These are phyloP conservation scores for Ophiosphaerella korrae DNA, from an alignment of 2,329 filamentous ascomycete genomes.

Conservation along the genomic window DNA sequence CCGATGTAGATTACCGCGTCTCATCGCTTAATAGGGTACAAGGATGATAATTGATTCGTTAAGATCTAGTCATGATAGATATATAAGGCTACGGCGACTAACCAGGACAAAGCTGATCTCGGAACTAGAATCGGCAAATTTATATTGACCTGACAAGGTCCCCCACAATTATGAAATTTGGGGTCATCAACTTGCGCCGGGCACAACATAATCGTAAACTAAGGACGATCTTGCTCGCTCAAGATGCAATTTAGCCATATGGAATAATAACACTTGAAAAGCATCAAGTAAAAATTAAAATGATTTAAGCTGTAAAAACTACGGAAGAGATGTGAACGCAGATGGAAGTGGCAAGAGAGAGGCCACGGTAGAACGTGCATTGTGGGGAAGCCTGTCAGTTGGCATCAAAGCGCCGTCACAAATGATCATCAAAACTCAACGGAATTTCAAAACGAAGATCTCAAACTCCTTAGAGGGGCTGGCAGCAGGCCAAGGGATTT, in stretches of 20 bases:
- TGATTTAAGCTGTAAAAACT: background rate
- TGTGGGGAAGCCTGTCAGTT: no score
- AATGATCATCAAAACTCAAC: no score
- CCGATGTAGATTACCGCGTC: background rate
- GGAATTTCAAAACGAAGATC: no score
- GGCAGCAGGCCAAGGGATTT: no score
- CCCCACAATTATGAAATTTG: background rate
- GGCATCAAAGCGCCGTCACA: no score
- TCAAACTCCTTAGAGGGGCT: no score
- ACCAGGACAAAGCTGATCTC: background rate
- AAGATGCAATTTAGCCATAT: background rate
- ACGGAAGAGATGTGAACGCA: no score
- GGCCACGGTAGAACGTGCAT: no score
- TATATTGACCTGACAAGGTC: background rate
- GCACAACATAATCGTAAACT: background rate
- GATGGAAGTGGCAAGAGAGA: no score
- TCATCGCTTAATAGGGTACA: background rate
- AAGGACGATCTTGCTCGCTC: background rate
- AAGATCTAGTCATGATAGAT: background rate
- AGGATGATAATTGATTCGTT: background rate
- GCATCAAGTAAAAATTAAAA: background rate
- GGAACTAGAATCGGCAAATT: constrained; percentile 6
- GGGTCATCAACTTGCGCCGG: background rate
- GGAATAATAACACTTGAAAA: background rate
- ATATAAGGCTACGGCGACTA: background rate